phyloP scores from a whole-genome alignment of 306 rosid species.

The Vicia sativa region DNA sequence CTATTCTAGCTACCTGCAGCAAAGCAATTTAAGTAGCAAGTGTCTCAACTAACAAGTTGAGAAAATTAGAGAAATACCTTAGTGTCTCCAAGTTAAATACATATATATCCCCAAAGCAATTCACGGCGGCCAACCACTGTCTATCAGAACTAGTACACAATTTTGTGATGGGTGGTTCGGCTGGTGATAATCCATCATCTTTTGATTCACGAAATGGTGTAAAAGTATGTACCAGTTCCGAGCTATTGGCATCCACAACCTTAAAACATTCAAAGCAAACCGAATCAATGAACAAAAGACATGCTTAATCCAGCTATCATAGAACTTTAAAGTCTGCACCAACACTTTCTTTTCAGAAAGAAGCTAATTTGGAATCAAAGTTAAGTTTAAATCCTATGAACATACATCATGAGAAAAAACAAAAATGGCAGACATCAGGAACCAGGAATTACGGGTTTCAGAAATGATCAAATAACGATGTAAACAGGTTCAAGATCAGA shows the following conservation, averaged over 20 bases:
- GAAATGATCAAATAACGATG: background rate
- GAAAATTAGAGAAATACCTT: constrained; percentile 52
- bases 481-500: constrained; percentile 12
- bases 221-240: constrained; percentile 65
- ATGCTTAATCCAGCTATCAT: constrained; percentile 11
- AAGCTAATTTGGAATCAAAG: background rate
- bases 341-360: constrained; percentile 9
- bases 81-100: constrained; percentile 78
- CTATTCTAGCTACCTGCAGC: background rate
- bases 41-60: background rate
- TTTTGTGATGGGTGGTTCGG: constrained; percentile 93
- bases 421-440: constrained; percentile 4
- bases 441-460: background rate
- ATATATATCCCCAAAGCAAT: constrained; percentile 93
- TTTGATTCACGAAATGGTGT: constrained; percentile 62
- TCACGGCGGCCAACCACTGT: constrained; percentile 98
- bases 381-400: constrained; percentile 1
- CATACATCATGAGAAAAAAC: background rate
- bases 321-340: background rate
- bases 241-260: constrained; percentile 71
- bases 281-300: no score
- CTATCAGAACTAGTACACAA: constrained; percentile 89
- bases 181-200: constrained; percentile 63
- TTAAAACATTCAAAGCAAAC: constrained; percentile 52
- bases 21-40: constrained; percentile 5